Conservation (phyloP, 2,329 filamentous ascomycete species). For the Penicillium sp. region DNA sequence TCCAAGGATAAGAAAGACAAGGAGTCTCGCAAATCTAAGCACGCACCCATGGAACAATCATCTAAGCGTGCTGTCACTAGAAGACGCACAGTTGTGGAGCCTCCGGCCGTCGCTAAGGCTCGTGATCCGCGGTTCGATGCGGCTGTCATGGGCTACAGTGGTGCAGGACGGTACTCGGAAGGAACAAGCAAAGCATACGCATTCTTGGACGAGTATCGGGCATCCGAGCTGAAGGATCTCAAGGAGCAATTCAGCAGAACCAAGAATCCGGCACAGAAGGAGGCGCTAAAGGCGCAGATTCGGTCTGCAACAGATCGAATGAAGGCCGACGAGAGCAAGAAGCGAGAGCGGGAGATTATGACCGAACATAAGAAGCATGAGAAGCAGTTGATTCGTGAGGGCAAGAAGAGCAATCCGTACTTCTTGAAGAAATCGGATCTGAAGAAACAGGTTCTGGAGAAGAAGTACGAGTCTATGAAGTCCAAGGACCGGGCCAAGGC, state of each 20-base stretch:
- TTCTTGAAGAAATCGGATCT: slow-evolving; percentile 90
- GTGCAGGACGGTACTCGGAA: slow-evolving; percentile 35
- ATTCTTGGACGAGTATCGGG: slow-evolving; percentile 85
- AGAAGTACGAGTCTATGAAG: slow-evolving; percentile 80
- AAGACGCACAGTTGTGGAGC: slow-evolving; percentile 69
- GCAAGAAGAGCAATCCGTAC: slow-evolving; percentile 77
- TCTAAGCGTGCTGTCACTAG: slow-evolving; percentile 83
- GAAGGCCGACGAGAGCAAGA: slow-evolving; percentile 69
- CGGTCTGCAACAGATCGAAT: slow-evolving; percentile 76
- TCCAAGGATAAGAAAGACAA: slow-evolving; percentile 24
- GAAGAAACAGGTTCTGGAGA: slow-evolving; percentile 79
- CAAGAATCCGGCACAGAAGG: slow-evolving; percentile 66
- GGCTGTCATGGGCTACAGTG: slow-evolving; percentile 45
- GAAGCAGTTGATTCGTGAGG: slow-evolving; percentile 79
- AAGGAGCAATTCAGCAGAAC: slow-evolving; percentile 65
- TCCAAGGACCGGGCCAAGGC: slow-evolving; percentile 79
- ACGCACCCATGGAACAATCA: slow-evolving; percentile 80
- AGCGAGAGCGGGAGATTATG: slow-evolving; percentile 68
- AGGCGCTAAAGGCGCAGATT: slow-evolving; percentile 70
- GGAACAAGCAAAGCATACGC: slow-evolving; percentile 72
- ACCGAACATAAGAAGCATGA: slow-evolving; percentile 77
- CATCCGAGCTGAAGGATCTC: slow-evolving; percentile 76
- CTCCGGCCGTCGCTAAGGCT: slow-evolving; percentile 56
- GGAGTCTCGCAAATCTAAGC: slow-evolving; percentile 68
- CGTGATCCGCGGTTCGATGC: slow-evolving; percentile 91